Conservation (phyloP, 345 rosid species). For the Hibiscus syriacus region DNA sequence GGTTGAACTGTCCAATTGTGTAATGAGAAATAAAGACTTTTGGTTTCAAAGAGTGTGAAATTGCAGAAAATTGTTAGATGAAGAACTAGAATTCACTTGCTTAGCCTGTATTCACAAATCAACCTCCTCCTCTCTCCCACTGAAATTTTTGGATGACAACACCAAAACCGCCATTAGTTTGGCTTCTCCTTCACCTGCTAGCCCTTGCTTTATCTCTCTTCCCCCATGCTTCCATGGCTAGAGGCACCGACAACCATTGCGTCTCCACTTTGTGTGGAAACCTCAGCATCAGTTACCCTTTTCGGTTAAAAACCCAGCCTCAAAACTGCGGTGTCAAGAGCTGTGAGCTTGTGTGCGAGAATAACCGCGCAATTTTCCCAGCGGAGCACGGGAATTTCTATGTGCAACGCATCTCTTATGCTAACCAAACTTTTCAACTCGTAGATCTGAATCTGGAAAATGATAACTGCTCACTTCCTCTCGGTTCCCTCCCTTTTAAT, state of each 20-base stretch:
- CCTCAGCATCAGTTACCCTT: not conserved
- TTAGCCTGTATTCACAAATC: not conserved
- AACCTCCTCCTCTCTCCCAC: not conserved
- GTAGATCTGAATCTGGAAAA: not conserved
- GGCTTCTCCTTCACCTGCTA: not conserved
- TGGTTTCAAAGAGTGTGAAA: not conserved
- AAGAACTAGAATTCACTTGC: not conserved
- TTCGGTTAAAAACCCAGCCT: not conserved
- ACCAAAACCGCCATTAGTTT: not conserved
- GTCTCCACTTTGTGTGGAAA: not conserved
- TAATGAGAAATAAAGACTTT: not conserved
- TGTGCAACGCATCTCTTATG: not conserved
- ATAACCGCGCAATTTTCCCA: conserved; percentile 5
- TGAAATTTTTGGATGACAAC: not conserved
- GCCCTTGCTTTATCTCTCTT: not conserved
- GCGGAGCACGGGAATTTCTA: not conserved
- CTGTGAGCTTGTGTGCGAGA: not conserved
- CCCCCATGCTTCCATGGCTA: not conserved
- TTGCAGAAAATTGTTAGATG: not conserved
- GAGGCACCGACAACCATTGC: not conserved
- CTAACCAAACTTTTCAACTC: not conserved
- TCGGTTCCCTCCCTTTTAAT: not conserved
- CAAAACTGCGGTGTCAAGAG: not conserved
- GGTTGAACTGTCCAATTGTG: no score
- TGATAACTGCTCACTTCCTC: not conserved